Percentiles rank a stretch among this genome's conserved stretches.
Conservation (phyloP, 495 filamentous ascomycete genomes). For the Aspergillus kassunensis region DNA sequence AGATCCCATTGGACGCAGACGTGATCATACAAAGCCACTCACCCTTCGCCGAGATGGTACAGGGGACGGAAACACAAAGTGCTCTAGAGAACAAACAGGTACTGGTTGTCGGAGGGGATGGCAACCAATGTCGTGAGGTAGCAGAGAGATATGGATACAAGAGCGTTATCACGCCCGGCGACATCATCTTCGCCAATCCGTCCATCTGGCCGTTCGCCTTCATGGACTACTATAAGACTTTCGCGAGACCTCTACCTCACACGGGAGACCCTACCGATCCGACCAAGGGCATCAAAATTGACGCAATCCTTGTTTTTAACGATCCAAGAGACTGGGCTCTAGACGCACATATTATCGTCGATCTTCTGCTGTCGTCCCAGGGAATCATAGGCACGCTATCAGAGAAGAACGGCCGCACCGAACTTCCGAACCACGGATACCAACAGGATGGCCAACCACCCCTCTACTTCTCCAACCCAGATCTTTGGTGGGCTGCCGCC, state of each 20-base stretch:
- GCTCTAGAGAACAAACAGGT: conserved; percentile 66
- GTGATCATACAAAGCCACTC: conserved; percentile 85
- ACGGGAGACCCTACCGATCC: conserved; percentile 34
- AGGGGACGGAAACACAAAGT: conserved; percentile 32
- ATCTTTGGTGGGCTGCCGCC: conserved; percentile 79
- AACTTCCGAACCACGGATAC: conserved; percentile 68
- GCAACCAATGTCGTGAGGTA: conserved; percentile 68
- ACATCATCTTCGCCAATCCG: conserved; percentile 72
- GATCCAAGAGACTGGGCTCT: conserved; percentile 92
- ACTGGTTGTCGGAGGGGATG: conserved; percentile 77
- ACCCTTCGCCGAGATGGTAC: conserved; percentile 60
- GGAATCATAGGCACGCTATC: conserved; percentile 79
- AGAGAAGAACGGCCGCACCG: conserved; percentile 46
- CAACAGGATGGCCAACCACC: conserved; percentile 74
- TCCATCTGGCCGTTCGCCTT: conserved; percentile 78
- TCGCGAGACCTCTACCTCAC: conserved; percentile 56
- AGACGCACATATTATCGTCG: conserved; percentile 76
- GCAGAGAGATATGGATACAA: conserved; percentile 83
- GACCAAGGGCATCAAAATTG: conserved; percentile 59
- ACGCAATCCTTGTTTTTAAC: conserved; percentile 85
- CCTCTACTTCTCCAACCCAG: conserved; percentile 85
- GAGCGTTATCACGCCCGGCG: conserved; percentile 78
- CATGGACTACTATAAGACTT: conserved; percentile 54
- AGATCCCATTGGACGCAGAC: conserved; percentile 54
- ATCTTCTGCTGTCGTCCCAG: conserved; percentile 68